phyloP scores from a whole-genome alignment of 139 green algal genomes.

The Haematococcus sp. region DNA sequence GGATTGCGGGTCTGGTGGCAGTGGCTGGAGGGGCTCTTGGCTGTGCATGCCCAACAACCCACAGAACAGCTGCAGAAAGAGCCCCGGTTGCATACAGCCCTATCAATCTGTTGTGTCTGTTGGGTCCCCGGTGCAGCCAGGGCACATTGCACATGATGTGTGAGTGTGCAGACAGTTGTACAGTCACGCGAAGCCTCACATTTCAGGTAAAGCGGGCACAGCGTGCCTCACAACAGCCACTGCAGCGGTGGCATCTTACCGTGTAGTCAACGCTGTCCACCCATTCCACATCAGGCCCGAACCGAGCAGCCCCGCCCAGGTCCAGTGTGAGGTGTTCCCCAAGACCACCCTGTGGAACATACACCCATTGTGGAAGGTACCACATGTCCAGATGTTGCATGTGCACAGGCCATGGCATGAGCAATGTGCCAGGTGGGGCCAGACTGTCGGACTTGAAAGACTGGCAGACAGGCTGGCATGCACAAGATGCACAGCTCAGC shows the following conservation, averaged over 20 bases:
- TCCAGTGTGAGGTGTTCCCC: slow-evolving; percentile 90
- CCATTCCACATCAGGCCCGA: slow-evolving; percentile 94
- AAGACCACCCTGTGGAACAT: slow-evolving; percentile 58
- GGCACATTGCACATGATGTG: too few relatives aligned
- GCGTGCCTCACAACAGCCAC: too few relatives aligned
- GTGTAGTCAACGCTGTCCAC: slow-evolving; percentile 58
- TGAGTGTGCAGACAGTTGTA: too few relatives aligned
- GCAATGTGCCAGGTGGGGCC: too few relatives aligned
- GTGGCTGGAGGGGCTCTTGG: background rate
- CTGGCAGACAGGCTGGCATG: too few relatives aligned
- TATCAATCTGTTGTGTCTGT: background rate
- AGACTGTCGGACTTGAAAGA: too few relatives aligned
- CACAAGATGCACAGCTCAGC: too few relatives aligned
- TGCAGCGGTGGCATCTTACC: slow-evolving; percentile 19
- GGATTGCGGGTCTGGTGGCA: background rate
- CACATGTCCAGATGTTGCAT: too few relatives aligned
- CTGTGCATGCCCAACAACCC: background rate
- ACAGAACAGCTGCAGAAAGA: background rate
- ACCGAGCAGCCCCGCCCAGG: slow-evolving; percentile 67
- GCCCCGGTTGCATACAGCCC: background rate
- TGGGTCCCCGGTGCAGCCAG: background rate
- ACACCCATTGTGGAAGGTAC: too few relatives aligned
- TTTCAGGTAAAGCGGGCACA: too few relatives aligned
- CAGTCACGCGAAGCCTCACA: too few relatives aligned
- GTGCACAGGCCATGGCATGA: too few relatives aligned